Base-by-base conservation (phyloP, 257 asterid genomes). In the Fraxinus cuspidata region DNA sequence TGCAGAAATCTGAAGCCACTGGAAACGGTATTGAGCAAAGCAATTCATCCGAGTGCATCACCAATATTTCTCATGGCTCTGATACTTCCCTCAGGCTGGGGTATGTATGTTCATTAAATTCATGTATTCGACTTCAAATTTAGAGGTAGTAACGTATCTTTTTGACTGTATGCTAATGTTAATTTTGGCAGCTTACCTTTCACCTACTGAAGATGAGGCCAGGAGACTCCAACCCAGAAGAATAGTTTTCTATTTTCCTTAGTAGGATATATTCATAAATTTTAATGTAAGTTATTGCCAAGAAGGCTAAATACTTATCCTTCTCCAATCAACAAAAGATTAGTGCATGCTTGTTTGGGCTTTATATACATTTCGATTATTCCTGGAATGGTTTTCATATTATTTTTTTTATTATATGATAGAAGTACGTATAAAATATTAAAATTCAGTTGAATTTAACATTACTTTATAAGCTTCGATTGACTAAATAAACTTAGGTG, bases 81-180 rank as follows among this genome's bases (percentile, higher is more conserved):
- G 94, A 88, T 66, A 89, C 92, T 72, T 85, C 83, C 81, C 97
- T 93, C 82, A 89, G 75, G 82, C 74, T 93, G 47, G 92, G 96
- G 98, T 93, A 87, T 2, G 97, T 89, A 88, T 1, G 85, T 67
- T 58, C 13, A 15, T 40, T 53, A 73, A 7, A 47, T 18, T 63
- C n/a, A 63, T 23, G 34, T 25, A 25, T 9, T 10, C 9, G 35
- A 63, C 19, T 63, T 9, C 21, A 63, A 63, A 63, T 63, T 27
- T 25, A 9, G 0, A 0, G 5, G 2, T 4, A 0, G 12, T 18
- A 9, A 27, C 2, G 4, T 12, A 23, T 27, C 18, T 25, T 23
- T 27, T 40, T 51, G 29, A 32, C 28, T 28, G 31, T 27, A 58
- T 64, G 51, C 3, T 64, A 15, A 42, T 58, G 23, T 58, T 15